A percentile compares a stretch with the other conserved stretches of the same genome.
These are phyloP conservation scores for Aspergillus fructus DNA, from an alignment of 2,329 filamentous ascomycete genomes.

Conservation along the genomic window DNA sequence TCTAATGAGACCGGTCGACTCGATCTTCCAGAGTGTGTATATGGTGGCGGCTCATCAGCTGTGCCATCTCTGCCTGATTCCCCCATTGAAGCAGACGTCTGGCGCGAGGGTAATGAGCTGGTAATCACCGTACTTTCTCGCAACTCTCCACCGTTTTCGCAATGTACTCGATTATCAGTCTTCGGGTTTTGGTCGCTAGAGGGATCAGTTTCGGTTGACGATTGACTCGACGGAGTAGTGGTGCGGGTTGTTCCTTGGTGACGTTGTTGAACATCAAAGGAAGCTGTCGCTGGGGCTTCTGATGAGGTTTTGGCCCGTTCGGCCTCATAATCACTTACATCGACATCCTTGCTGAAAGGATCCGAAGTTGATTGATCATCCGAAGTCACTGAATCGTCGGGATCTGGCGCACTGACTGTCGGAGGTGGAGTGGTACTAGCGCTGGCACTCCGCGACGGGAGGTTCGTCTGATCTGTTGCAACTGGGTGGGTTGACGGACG, in stretches of 20 bases:
- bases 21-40: conserved; percentile 50
- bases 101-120: conserved; percentile 6
- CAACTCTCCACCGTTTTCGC: neutral
- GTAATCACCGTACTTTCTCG: conserved; percentile 1
- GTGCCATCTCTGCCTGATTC: conserved; percentile 47
- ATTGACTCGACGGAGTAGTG: conserved; percentile 15
- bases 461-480: conserved; percentile 18
- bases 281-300: conserved; percentile 3
- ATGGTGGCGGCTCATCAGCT: conserved; percentile 48
- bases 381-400: conserved; percentile 29
- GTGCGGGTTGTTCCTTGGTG: conserved; percentile 9
- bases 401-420: conserved; percentile 21
- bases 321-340: conserved; percentile 26
- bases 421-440: conserved; percentile 16
- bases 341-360: conserved; percentile 38
- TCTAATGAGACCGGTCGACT: conserved; percentile 59
- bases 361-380: conserved; percentile 35
- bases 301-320: neutral
- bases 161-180: neutral
- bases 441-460: conserved; percentile 9
- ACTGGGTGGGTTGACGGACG: conserved; percentile 16
- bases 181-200: conserved; percentile 19
- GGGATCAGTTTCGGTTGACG: conserved; percentile 8
- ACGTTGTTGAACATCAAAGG: conserved; percentile 5
- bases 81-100: conserved; percentile 9